These are phyloP conservation scores for Trifolium subterraneum DNA, from an alignment of 306 rosid species.

Conservation along the genomic window DNA sequence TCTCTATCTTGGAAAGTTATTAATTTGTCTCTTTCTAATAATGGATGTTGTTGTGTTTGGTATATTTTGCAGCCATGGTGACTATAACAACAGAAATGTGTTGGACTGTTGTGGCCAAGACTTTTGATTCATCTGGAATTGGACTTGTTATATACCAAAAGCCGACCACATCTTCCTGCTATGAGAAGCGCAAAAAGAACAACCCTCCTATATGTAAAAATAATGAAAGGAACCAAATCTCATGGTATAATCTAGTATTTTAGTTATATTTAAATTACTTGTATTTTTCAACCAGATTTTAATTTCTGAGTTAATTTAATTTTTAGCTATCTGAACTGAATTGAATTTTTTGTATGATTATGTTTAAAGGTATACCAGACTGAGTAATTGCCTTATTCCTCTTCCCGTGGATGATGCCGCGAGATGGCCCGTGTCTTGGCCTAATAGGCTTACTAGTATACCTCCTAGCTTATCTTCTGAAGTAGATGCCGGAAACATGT, in stretches of 20 bases:
- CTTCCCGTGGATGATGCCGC: slow-evolving; percentile 63
- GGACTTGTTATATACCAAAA: slow-evolving; percentile 94
- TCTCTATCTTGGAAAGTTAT: not conserved
- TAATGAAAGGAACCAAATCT: slow-evolving; percentile 56
- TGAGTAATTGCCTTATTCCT: slow-evolving; percentile 66
- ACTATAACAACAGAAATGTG: slow-evolving; percentile 72
- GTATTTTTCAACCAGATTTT: slow-evolving; percentile 20
- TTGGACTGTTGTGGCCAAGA: slow-evolving; percentile 81
- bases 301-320: not conserved
- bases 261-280: slow-evolving; percentile 6
- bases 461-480: slow-evolving; percentile 70
- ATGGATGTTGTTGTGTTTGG: not conserved
- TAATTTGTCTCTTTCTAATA: not conserved
- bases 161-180: slow-evolving; percentile 79
- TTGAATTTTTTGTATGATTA: slow-evolving; percentile 28
- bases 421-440: slow-evolving; percentile 94
- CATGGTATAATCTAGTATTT: slow-evolving; percentile 65
- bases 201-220: slow-evolving; percentile 73
- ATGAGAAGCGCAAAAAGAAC: slow-evolving; percentile 55
- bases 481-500: slow-evolving; percentile 48
- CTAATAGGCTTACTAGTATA: slow-evolving; percentile 72
- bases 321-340: slow-evolving; percentile 26
- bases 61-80: slow-evolving; percentile 67
- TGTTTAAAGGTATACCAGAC: slow-evolving; percentile 68
- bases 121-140: slow-evolving; percentile 69